phyloP scores from a whole-genome alignment of 2,329 filamentous ascomycete species.

The Alternaria triticina region DNA sequence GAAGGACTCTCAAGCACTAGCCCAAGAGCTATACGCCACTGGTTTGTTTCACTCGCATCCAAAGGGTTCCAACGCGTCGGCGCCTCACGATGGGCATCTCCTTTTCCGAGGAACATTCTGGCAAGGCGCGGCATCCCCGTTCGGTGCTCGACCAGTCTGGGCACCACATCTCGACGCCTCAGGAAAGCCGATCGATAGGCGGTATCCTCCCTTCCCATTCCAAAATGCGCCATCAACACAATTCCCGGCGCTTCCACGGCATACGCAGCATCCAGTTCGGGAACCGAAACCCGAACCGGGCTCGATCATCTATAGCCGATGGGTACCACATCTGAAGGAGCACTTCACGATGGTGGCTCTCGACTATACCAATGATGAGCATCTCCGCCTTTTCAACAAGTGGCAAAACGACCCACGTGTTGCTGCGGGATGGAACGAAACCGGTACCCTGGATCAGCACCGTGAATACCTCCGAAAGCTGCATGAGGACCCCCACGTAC shows the following conservation, averaged over 20 bases:
- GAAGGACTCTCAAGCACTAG: conserved; percentile 44
- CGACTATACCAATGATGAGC: conserved; percentile 68
- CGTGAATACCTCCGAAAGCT: conserved; percentile 72
- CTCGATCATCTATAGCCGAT: conserved; percentile 76
- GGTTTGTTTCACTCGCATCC: conserved; percentile 55
- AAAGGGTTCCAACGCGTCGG: conserved; percentile 41
- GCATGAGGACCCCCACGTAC: conserved; percentile 73
- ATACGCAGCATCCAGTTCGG: conserved; percentile 73
- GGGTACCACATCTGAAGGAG: conserved; percentile 76
- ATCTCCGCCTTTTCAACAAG: conserved; percentile 73
- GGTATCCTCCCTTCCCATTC: conserved; percentile 52
- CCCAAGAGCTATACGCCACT: conserved; percentile 49
- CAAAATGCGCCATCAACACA: conserved; percentile 56
- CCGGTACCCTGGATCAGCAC: conserved; percentile 76
- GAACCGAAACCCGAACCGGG: conserved; percentile 74
- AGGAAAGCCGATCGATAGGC: conserved; percentile 47
- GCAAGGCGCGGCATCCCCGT: conserved; percentile 53
- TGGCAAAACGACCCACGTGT: conserved; percentile 89
- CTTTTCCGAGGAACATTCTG: conserved; percentile 59
- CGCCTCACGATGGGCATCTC: conserved; percentile 51
- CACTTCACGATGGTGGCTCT: conserved; percentile 79
- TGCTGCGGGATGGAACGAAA: conserved; percentile 80
- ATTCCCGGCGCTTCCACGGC: conserved; percentile 56
- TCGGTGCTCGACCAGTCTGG: conserved; percentile 52
- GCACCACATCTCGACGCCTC: conserved; percentile 42